Base-by-base conservation (phyloP, 2,329 filamentous ascomycete species). In the Nigrospora sphaerica region DNA sequence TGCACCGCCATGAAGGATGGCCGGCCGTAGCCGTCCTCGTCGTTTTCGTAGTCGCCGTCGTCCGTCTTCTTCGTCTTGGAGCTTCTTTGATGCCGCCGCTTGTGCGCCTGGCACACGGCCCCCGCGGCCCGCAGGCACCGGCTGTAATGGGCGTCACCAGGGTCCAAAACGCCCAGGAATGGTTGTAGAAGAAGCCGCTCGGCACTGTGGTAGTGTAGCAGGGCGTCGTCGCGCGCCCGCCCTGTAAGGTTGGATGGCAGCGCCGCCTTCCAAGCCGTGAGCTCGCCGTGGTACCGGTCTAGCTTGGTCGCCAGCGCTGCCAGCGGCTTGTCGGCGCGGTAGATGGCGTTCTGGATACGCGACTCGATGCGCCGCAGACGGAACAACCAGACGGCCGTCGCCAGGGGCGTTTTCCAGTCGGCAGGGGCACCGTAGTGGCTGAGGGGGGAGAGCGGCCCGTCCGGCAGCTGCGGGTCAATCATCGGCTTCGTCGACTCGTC, bases 341-440 rank as follows among this genome's bases (percentile, higher is more conserved):
- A 77, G 33, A 77, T 69, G n/a, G 72, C 72, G 45, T 72, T 65
- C 50, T 76, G 72, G 31, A 76, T 75, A 16, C 67, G 66, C 2
- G 73, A 73, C 51, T 77, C 72, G 35, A 71, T 62, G 6, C 67
- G 64, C 19, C 73, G 71, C 17, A 75, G 62, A 42, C 67, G 66
- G 44, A 73, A 67, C 3, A 74, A 61, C 18, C 68, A 66, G 10
- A 71, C 64, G 7, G 65, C 64, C 10, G 71, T 65, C 7, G 70
- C 69, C 23, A 73, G 58, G 46, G 66, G 52, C 36, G 63, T 62
- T 46, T 60, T 54, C 46, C 57, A 54, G 48, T 56, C 49, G 4
- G 57, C 50, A 7, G 59, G 31, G 4, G 23, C 23, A 9, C 23
- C 23, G 23, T 28, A 28, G 23, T 28, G 23, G n/a, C 41, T 19